These are phyloP conservation scores for Pholiota adiposa DNA, from an alignment of 1,284 basidiomycete genomes.

Conservation along the genomic window DNA sequence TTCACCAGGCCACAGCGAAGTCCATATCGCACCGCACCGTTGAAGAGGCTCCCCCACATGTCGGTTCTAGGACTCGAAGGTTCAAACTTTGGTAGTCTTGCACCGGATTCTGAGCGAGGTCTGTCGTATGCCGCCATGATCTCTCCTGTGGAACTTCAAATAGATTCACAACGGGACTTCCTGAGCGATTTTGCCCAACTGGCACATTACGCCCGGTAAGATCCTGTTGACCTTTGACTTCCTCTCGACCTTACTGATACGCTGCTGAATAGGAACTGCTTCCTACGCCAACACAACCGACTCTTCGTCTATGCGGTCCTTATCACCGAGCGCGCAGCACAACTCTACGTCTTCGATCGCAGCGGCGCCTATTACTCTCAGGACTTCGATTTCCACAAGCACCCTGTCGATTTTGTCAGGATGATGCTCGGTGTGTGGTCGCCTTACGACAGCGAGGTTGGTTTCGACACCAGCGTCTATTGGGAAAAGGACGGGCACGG, in stretches of 20 bases:
- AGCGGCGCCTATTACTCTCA: conserved; percentile 9
- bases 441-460: conserved; percentile 13
- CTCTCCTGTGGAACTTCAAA: neutral
- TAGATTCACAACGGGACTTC: neutral
- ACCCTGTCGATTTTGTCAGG: conserved; percentile 8
- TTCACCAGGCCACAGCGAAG: neutral
- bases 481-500: neutral
- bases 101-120: neutral
- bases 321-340: conserved; percentile 9
- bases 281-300: conserved; percentile 1
- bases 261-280: conserved; percentile 1
- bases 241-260: neutral
- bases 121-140: neutral
- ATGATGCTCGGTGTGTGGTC: conserved; percentile 15
- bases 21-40: neutral
- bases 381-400: conserved; percentile 8
- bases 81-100: neutral
- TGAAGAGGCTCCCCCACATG: neutral
- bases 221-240: neutral
- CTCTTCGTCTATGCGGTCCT: conserved; percentile 14
- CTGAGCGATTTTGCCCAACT: neutral
- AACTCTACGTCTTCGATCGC: conserved; percentile 19
- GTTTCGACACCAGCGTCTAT: conserved; percentile 21
- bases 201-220: conserved; percentile 2
- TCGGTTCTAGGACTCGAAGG: neutral